Percentiles rank a stretch among this genome's conserved stretches.
Evolutionary conservation across 1,139 yeast genomes (phyloP).

Genomic region (Geotrichum carabidarum): DNA sequence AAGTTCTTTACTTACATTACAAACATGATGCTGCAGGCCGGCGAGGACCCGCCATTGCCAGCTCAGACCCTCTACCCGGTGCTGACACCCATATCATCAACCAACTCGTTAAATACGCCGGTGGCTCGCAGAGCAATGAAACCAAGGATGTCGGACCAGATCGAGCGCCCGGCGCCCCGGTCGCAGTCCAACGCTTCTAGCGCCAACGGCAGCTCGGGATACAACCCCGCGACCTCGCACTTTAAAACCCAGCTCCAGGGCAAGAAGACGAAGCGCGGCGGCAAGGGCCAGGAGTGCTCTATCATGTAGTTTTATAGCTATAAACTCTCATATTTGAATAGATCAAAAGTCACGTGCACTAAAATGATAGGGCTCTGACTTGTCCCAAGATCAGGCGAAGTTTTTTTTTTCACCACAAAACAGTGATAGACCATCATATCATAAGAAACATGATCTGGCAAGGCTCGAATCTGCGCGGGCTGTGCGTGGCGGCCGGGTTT

Average conservation of each 20-base stretch:
- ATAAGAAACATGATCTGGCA: constrained; percentile 6
- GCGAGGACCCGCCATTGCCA: constrained; percentile 51
- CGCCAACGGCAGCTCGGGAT: too few relatives aligned
- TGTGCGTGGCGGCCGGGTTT: background rate
- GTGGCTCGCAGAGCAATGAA: constrained; percentile 21
- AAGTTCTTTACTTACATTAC: constrained; percentile 51
- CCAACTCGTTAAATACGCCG: constrained; percentile 14
- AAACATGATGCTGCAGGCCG: constrained; percentile 58
- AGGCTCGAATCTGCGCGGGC: background rate
- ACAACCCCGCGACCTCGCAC: constrained; percentile 30
- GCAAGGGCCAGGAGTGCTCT: constrained; percentile 26
- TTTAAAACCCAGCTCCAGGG: constrained; percentile 35
- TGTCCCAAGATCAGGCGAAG: too few relatives aligned
- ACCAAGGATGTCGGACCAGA: constrained; percentile 13
- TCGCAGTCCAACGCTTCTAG: constrained; percentile 25
- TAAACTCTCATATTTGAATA: too few relatives aligned
- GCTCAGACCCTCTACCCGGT: constrained; percentile 24
- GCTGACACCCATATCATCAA: constrained; percentile 19
- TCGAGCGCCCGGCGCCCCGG: constrained; percentile 6
- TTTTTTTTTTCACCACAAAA: constrained; percentile 1
- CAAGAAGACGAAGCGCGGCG: constrained; percentile 22
- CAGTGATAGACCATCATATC: background rate
- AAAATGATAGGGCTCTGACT: too few relatives aligned
- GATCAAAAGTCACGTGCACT: too few relatives aligned
- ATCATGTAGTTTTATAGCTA: constrained; percentile 27